phyloP scores from a whole-genome alignment of 1,284 basidiomycete species.

The Singerocomus inundabilis region DNA sequence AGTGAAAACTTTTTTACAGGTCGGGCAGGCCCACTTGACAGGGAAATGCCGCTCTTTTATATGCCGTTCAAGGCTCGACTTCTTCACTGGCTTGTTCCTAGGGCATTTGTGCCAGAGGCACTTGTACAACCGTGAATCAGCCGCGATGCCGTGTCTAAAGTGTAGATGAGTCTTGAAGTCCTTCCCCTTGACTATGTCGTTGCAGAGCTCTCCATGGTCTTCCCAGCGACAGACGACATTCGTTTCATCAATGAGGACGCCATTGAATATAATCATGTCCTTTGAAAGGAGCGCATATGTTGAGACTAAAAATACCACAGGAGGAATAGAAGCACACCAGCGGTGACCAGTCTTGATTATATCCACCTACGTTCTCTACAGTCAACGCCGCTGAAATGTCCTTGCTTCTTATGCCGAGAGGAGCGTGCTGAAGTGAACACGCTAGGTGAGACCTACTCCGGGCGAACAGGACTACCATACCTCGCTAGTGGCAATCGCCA shows the following conservation, averaged over 20 bases:
- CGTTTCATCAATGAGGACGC: neutral
- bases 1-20: conserved; percentile 4
- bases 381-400: neutral
- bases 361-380: neutral
- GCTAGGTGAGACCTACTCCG: neutral
- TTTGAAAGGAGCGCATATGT: neutral
- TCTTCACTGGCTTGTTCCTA: neutral
- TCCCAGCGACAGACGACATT: conserved; percentile 1
- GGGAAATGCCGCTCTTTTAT: conserved; percentile 2
- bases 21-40: conserved; percentile 4
- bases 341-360: neutral
- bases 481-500: neutral
- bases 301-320: neutral
- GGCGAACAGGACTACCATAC: neutral
- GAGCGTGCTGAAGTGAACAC: neutral
- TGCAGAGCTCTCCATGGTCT: neutral
- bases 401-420: neutral
- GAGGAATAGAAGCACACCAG: conserved; percentile 4
- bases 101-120: conserved; percentile 4
- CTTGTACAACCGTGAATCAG: neutral
- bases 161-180: conserved; percentile 2
- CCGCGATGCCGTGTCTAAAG: neutral
- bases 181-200: neutral
- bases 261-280: conserved; percentile 8
- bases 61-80: conserved; percentile 8